Evolutionary conservation across 2,329 filamentous ascomycete genomes (phyloP).

Genomic region (Cordyceps tenuipes): DNA sequence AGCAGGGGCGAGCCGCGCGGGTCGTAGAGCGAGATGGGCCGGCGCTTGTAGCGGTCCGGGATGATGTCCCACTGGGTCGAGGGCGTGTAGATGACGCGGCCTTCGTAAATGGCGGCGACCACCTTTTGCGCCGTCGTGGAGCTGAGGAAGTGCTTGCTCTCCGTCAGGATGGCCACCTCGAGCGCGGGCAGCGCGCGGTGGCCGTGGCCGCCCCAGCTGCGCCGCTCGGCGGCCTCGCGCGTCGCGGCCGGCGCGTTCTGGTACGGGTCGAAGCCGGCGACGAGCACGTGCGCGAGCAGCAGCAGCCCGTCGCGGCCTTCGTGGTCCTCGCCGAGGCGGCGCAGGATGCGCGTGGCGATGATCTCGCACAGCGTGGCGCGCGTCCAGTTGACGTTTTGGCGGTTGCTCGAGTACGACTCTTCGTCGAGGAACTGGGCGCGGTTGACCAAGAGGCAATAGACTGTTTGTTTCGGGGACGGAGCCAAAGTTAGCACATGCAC

Average conservation of each 20-base stretch:
- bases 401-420: constrained; percentile 65
- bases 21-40: constrained; percentile 73
- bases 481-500: background rate
- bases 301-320: constrained; percentile 62
- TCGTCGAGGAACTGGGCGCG: constrained; percentile 71
- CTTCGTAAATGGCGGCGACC: constrained; percentile 73
- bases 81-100: constrained; percentile 73
- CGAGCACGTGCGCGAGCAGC: constrained; percentile 67
- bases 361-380: constrained; percentile 73
- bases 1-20: constrained; percentile 66
- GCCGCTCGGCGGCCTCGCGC: constrained; percentile 46
- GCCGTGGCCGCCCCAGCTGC: constrained; percentile 36
- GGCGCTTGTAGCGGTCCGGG: constrained; percentile 77
- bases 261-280: constrained; percentile 78
- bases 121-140: constrained; percentile 74
- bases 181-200: constrained; percentile 63
- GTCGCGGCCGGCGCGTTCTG: constrained; percentile 69
- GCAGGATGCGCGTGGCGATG: constrained; percentile 67
- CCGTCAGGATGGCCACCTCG: constrained; percentile 74
- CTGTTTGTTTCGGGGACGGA: constrained; percentile 29
- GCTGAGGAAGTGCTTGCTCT: constrained; percentile 70
- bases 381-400: constrained; percentile 73
- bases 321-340: constrained; percentile 71
- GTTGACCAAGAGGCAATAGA: constrained; percentile 79
- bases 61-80: constrained; percentile 76